Base-by-base conservation (phyloP, 2,329 filamentous ascomycete genomes). In the Huntiella savannae region DNA sequence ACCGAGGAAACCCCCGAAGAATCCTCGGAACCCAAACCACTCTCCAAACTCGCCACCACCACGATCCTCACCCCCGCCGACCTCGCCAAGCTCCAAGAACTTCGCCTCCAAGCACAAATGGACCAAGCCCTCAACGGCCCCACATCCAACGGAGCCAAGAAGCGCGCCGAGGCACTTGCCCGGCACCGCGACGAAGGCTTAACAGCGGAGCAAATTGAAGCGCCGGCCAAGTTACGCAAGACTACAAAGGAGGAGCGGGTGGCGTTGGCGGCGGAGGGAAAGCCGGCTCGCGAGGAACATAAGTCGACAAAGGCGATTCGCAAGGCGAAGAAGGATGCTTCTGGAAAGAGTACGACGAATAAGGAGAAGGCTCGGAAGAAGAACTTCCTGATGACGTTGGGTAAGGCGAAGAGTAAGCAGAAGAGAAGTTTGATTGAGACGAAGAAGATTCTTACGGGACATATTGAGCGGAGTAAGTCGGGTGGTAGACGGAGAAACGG, bases 301-400 rank as follows among this genome's bases (percentile, higher is more conserved):
- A 86, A 88, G 67, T 82, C 77, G 52, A 91, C 83, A 46, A 78
- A 84, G 52, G 86, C 86, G 12, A 78, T 83, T 58, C 72, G 82
- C 56, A 84, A 85, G 69, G 77, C 84, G 60, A 84, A 87, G 70
- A 93, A 93, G 73, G 76, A 79, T 56, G 71, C 77, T 2, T 75
- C 86, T 63, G 91, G 91, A 57, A 96, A 96, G 77, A 93, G 83
- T 60, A 87, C 85, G 34, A 96, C 88, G 53, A 98, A 98, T 65
- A 83, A 82, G 66, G 91, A 98, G 69, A 98, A 98, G 75, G 77
- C 82, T 37, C 71, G 88, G 54, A 85, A 84, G 72, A 98, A 98
- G 82, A 98, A 98, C 63, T 93, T 98, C 64, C 60, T 98, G 56
- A 98, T 98, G 91, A 96, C 88, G 35, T 65, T 98, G 50, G 84